phyloP scores from a whole-genome alignment of 1,284 basidiomycete genomes.

The Sporisorium exsertum region DNA sequence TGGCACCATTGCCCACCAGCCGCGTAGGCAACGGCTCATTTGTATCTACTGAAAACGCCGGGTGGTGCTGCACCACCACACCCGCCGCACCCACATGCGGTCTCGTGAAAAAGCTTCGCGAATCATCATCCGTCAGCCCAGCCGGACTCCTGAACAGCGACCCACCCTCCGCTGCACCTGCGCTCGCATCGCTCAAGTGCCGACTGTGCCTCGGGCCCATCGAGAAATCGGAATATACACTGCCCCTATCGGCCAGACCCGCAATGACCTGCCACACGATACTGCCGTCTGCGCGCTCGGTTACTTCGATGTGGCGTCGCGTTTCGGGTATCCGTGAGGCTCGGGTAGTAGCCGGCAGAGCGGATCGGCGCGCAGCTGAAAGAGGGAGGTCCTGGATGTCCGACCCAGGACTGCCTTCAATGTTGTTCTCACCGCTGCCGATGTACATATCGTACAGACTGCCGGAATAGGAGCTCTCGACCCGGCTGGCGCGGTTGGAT shows the following conservation, averaged over 20 bases:
- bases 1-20: neutral
- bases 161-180: neutral
- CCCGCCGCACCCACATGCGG: constrained; percentile 4
- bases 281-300: constrained; percentile 61
- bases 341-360: neutral
- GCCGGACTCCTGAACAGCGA: constrained; percentile 23
- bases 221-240: constrained; percentile 55
- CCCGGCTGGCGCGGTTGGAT: constrained; percentile 22
- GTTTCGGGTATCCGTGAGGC: constrained; percentile 20
- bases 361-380: constrained; percentile 1
- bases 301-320: constrained; percentile 60
- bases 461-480: constrained; percentile 52
- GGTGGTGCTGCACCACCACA: neutral
- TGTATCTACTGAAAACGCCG: constrained; percentile 26
- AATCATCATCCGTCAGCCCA: constrained; percentile 52
- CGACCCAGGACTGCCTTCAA: constrained; percentile 22
- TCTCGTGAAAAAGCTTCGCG: constrained; percentile 49
- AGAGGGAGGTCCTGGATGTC: neutral
- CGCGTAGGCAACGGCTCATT: constrained; percentile 6
- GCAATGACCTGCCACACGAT: constrained; percentile 66
- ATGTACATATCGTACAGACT: constrained; percentile 63
- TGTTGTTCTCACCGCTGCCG: constrained; percentile 5
- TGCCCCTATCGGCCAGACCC: constrained; percentile 53
- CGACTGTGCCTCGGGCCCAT: constrained; percentile 32
- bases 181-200: constrained; percentile 8